These are phyloP conservation scores for Eucalyptus microcorys DNA, from an alignment of 345 rosid species.

Conservation along the genomic window DNA sequence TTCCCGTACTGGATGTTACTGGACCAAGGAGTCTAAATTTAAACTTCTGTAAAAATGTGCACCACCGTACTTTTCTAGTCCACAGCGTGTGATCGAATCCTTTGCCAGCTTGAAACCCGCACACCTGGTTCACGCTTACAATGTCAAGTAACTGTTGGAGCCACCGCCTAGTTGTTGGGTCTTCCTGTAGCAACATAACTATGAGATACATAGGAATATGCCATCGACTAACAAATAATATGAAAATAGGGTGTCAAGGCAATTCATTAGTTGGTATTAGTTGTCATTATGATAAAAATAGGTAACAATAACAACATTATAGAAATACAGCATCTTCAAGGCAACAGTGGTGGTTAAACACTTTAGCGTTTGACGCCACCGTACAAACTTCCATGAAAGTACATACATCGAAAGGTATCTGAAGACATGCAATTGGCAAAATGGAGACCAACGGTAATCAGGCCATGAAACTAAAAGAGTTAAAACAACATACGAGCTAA, in stretches of 20 bases:
- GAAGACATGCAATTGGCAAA: not conserved
- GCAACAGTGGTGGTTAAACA: not conserved
- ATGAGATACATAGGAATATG: not conserved
- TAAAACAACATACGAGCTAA: not conserved
- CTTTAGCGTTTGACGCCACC: not conserved
- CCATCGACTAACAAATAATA: not conserved
- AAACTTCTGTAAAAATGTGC: not conserved
- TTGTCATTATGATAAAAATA: not conserved
- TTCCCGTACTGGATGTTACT: not conserved
- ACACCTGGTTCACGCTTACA: conserved; percentile 55
- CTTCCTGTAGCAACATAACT: conserved; percentile 37
- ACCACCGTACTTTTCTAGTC: conserved; percentile 4
- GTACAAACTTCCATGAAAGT: not conserved
- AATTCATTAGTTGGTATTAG: not conserved
- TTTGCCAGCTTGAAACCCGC: conserved; percentile 46
- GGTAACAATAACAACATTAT: not conserved
- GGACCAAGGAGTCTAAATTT: not conserved
- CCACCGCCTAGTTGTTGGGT: conserved; percentile 89
- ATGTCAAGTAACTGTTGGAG: conserved; percentile 88
- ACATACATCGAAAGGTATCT: not conserved
- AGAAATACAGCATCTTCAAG: not conserved
- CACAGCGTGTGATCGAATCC: conserved; percentile 84
- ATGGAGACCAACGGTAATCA: not conserved
- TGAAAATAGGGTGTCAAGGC: not conserved
- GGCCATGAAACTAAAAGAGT: not conserved